Conservation (phyloP, 2,329 filamentous ascomycete species). For the Elsinoe batatas region DNA sequence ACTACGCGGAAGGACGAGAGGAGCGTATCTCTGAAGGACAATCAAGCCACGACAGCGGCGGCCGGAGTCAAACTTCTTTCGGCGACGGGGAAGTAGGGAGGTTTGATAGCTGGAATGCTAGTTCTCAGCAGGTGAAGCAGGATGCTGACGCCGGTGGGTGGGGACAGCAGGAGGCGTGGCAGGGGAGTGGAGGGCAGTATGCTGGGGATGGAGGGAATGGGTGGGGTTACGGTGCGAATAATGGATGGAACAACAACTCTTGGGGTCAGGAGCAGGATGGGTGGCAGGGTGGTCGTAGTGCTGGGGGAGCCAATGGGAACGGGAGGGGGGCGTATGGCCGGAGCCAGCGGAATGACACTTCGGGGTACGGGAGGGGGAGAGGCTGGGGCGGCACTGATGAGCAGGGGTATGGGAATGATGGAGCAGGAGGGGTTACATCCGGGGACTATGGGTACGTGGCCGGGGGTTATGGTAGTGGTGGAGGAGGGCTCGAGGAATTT, state of each 20-base stretch:
- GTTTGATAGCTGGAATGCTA: not conserved
- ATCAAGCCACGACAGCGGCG: not conserved
- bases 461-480: not conserved
- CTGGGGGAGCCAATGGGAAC: not conserved
- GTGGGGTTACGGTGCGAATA: not conserved
- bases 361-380: conserved; percentile 2
- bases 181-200: not conserved
- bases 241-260: not conserved
- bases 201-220: not conserved
- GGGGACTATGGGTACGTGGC: not conserved
- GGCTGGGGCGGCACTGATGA: not conserved
- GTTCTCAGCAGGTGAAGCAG: not conserved
- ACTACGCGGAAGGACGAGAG: not conserved
- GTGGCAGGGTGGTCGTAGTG: not conserved
- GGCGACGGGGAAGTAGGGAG: not conserved
- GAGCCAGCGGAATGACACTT: not conserved
- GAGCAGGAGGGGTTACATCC: not conserved
- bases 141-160: not conserved
- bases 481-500: not conserved
- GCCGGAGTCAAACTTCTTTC: not conserved
- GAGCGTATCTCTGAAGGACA: not conserved
- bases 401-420: not conserved
- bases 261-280: not conserved
- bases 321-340: not conserved
- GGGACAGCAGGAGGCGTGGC: not conserved